A percentile compares a stretch with the other conserved stretches of the same genome.
Evolutionary conservation across 2,329 filamentous ascomycete species (phyloP).

Genomic region (Hypomyces perniciosus): DNA sequence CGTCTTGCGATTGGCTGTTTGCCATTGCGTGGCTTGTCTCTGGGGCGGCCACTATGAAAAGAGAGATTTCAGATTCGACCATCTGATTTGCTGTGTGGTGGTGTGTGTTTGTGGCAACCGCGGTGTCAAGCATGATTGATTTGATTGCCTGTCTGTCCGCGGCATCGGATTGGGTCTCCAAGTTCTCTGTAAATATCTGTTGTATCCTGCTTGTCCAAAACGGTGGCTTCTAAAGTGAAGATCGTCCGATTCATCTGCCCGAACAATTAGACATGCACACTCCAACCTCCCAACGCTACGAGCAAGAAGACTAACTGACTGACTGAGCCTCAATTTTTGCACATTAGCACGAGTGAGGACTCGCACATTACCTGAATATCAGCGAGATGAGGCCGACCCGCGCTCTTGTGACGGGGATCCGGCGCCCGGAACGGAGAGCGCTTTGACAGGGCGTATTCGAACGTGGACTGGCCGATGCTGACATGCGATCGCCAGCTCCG

Average conservation of each 20-base stretch:
- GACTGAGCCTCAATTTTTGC: not conserved
- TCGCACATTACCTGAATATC: not conserved
- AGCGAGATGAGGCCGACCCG: conserved; percentile 7
- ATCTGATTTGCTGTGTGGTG: not conserved
- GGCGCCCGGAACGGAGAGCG: conserved; percentile 3
- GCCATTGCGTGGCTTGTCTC: not conserved
- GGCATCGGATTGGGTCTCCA: too few species aligned
- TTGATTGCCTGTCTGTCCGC: too few species aligned
- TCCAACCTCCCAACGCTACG: too few species aligned
- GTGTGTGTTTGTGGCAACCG: not conserved
- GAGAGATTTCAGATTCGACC: not conserved
- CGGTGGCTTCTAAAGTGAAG: too few species aligned
- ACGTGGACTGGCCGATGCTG: not conserved
- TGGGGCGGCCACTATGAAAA: not conserved
- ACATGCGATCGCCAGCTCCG: conserved; percentile 9
- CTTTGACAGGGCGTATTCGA: not conserved
- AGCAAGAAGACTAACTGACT: too few species aligned
- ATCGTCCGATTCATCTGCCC: too few species aligned
- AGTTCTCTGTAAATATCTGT: too few species aligned
- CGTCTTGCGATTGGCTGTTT: not conserved
- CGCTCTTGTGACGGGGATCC: conserved; percentile 1
- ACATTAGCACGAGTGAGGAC: not conserved
- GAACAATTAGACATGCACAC: too few species aligned
- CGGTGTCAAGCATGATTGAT: not conserved
- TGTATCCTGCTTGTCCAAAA: too few species aligned